These are phyloP conservation scores for Erythrophleum ivorense DNA, from an alignment of 331 rosid genomes.

Conservation along the genomic window DNA sequence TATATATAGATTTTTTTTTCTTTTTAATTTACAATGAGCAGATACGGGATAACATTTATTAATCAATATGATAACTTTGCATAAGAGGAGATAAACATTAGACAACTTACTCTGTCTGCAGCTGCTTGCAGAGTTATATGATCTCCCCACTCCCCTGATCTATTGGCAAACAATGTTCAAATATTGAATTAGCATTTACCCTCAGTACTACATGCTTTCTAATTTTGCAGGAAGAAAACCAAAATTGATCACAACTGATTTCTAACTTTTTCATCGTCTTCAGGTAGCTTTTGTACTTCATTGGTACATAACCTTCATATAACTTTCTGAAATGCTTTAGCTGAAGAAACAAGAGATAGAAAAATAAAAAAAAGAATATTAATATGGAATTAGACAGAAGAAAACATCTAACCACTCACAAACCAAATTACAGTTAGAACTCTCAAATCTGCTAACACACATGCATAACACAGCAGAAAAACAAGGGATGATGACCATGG, in stretches of 20 bases:
- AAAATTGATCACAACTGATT: slow-evolving; percentile 45
- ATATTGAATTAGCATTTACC: slow-evolving; percentile 44
- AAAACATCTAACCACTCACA: slow-evolving; percentile 7
- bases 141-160: slow-evolving; percentile 99
- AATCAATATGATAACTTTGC: background rate
- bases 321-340: slow-evolving; percentile 76
- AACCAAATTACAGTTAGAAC: slow-evolving; percentile 27
- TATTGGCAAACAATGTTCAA: slow-evolving; percentile 48
- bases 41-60: background rate
- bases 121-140: slow-evolving; percentile 96
- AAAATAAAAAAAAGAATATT: slow-evolving; percentile 22
- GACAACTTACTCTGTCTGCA: slow-evolving; percentile 81
- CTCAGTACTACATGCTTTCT: slow-evolving; percentile 37
- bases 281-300: slow-evolving; percentile 82
- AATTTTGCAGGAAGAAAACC: slow-evolving; percentile 42
- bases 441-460: slow-evolving; percentile 12
- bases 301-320: slow-evolving; percentile 88
- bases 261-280: slow-evolving; percentile 91
- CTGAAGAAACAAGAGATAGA: slow-evolving; percentile 49
- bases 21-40: background rate
- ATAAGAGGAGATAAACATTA: slow-evolving; percentile 15
- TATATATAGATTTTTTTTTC: background rate
- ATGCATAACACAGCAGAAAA: slow-evolving; percentile 3
- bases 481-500: background rate
- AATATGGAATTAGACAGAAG: slow-evolving; percentile 24